phyloP scores from a whole-genome alignment of 2,329 filamentous ascomycete genomes.

The Pseudogymnoascus sp. region DNA sequence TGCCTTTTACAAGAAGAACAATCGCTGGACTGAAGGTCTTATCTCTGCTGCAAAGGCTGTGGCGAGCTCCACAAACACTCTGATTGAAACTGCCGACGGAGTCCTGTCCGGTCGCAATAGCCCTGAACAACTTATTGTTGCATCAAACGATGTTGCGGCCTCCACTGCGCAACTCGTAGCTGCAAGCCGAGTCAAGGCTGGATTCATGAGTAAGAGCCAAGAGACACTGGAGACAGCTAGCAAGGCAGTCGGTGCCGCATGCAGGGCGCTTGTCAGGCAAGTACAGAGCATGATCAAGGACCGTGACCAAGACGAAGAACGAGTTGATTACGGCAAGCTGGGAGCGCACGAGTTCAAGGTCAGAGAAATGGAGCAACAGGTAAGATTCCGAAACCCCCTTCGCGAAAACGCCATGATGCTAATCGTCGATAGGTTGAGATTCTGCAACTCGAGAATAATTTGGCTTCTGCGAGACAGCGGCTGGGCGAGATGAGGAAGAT shows the following conservation, averaged over 20 bases:
- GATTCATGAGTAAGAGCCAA: slow-evolving; percentile 96
- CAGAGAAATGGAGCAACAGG: slow-evolving; percentile 98
- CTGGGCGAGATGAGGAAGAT: slow-evolving; percentile 82
- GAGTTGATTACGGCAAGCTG: slow-evolving; percentile 80
- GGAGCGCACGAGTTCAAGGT: slow-evolving; percentile 97
- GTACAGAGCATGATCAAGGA: slow-evolving; percentile 93
- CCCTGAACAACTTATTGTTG: slow-evolving; percentile 94
- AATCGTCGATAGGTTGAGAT: slow-evolving; percentile 72
- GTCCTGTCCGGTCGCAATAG: slow-evolving; percentile 88
- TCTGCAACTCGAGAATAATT: slow-evolving; percentile 82
- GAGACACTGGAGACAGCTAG: slow-evolving; percentile 84
- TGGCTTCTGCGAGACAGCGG: slow-evolving; percentile 71
- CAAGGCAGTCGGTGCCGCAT: slow-evolving; percentile 87
- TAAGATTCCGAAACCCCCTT: slow-evolving; percentile 40
- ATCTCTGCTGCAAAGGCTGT: slow-evolving; percentile 97
- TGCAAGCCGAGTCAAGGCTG: slow-evolving; percentile 91
- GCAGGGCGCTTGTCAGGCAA: slow-evolving; percentile 79
- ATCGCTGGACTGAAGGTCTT: slow-evolving; percentile 95
- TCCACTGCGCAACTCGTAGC: slow-evolving; percentile 95
- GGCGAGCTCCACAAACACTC: slow-evolving; percentile 83
- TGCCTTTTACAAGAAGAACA: slow-evolving; percentile 99
- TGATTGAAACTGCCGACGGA: slow-evolving; percentile 96
- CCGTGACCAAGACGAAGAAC: slow-evolving; percentile 73
- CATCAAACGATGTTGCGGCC: slow-evolving; percentile 92
- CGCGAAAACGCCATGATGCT: neutral